Evolutionary conservation across 2,329 filamentous ascomycete species (phyloP).

Genomic region (Beauveria brongniartii): DNA sequence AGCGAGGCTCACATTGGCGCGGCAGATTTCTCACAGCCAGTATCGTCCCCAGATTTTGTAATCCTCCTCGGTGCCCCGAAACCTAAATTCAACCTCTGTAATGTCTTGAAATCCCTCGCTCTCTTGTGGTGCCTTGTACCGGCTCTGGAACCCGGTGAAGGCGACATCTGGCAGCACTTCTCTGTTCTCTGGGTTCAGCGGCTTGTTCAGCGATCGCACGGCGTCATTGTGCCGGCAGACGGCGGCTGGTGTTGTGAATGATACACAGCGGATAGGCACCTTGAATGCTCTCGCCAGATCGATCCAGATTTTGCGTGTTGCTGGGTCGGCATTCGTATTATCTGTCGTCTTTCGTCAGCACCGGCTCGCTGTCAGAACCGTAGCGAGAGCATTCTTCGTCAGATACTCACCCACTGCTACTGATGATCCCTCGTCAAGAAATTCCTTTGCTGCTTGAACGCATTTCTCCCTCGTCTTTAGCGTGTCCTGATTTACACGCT

Average conservation of each 20-base stretch:
- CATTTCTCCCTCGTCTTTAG: slow-evolving; percentile 67
- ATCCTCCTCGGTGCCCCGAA: slow-evolving; percentile 61
- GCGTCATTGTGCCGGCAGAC: slow-evolving; percentile 81
- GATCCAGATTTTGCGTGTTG: slow-evolving; percentile 72
- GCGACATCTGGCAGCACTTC: slow-evolving; percentile 67
- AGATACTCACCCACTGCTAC: slow-evolving; percentile 65
- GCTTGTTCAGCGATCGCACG: slow-evolving; percentile 61
- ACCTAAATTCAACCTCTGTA: slow-evolving; percentile 64
- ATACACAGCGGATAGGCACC: slow-evolving; percentile 75
- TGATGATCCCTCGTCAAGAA: slow-evolving; percentile 56
- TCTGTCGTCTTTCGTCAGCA: slow-evolving; percentile 43
- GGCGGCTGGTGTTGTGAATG: slow-evolving; percentile 65
- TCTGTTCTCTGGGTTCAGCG: slow-evolving; percentile 79
- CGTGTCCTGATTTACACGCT: slow-evolving; percentile 82
- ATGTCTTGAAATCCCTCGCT: slow-evolving; percentile 83
- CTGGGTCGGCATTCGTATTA: slow-evolving; percentile 85
- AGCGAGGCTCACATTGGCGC: neutral
- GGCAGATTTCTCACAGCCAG: slow-evolving; percentile 49
- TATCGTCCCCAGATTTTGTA: slow-evolving; percentile 66
- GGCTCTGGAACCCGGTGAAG: slow-evolving; percentile 65
- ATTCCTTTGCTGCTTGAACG: slow-evolving; percentile 62
- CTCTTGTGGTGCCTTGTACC: slow-evolving; percentile 62
- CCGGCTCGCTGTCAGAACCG: neutral
- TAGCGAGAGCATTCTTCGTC: slow-evolving; percentile 3
- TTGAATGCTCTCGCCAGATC: slow-evolving; percentile 60